A percentile compares a stretch with the other conserved stretches of the same genome.
phyloP scores from a whole-genome alignment of 2,329 filamentous ascomycete genomes.

The Stemphylium lycopersici region DNA sequence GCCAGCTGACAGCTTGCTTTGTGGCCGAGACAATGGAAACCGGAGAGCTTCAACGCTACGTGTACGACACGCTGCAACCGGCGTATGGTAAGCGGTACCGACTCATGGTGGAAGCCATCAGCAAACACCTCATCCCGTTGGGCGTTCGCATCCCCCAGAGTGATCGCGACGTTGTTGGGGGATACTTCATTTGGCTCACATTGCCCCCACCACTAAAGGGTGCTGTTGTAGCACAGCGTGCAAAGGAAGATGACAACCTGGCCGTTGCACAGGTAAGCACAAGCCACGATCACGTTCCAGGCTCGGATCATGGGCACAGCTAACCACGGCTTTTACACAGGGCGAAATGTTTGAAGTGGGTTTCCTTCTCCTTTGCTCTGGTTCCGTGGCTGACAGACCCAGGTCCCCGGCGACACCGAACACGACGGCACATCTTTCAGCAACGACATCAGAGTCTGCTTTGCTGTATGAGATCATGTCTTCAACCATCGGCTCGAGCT shows the following conservation, averaged over 20 bases:
- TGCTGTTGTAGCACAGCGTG: constrained; percentile 62
- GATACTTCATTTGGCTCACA: constrained; percentile 84
- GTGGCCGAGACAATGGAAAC: constrained; percentile 61
- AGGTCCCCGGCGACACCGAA: constrained; percentile 54
- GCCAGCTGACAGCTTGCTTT: constrained; percentile 64
- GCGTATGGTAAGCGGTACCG: constrained; percentile 61
- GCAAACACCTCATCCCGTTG: constrained; percentile 65
- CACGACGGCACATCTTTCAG: constrained; percentile 61
- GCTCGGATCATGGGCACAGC: constrained; percentile 15
- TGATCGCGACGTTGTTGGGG: constrained; percentile 66
- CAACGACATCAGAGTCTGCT: constrained; percentile 51
- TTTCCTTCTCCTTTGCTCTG: constrained; percentile 49
- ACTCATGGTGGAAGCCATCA: constrained; percentile 65
- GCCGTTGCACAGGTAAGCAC: constrained; percentile 62
- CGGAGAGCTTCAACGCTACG: constrained; percentile 60
- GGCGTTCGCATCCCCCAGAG: constrained; percentile 60
- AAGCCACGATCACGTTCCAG: constrained; percentile 3
- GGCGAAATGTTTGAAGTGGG: constrained; percentile 70
- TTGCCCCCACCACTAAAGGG: constrained; percentile 63
- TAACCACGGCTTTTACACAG: constrained; percentile 46
- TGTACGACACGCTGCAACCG: constrained; percentile 60
- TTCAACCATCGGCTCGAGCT: constrained; percentile 2
- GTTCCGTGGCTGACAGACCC: constrained; percentile 18
- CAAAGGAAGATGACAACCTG: constrained; percentile 68
- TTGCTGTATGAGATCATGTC: constrained; percentile 29